phyloP scores from a whole-genome alignment of 1,284 basidiomycete genomes.

The Tetrapyrgos nigripes region DNA sequence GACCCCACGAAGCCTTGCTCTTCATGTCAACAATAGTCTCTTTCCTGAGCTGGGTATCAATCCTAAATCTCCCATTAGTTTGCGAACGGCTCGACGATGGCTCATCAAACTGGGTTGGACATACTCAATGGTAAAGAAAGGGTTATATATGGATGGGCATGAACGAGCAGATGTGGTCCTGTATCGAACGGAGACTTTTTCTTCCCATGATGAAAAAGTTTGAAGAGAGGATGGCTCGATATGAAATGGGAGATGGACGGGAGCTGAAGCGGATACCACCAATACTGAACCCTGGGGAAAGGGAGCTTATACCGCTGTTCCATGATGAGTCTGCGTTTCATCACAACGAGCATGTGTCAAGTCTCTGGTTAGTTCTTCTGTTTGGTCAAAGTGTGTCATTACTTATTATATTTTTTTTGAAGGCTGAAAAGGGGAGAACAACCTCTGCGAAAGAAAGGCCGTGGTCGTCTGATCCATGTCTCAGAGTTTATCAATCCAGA shows the following conservation, averaged over 20 bases:
- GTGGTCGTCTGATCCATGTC: constrained; percentile 24
- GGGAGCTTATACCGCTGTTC: too few relatives aligned
- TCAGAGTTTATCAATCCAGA: constrained; percentile 23
- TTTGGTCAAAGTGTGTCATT: too few relatives aligned
- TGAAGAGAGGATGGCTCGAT: constrained; percentile 28
- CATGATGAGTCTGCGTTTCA: too few relatives aligned
- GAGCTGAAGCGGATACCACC: too few relatives aligned
- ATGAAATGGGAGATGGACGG: constrained; percentile 26
- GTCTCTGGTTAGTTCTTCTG: too few relatives aligned
- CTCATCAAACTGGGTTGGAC: constrained; percentile 31
- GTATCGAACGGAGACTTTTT: constrained; percentile 20
- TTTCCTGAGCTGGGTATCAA: neutral
- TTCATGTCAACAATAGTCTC: neutral
- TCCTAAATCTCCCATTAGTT: neutral
- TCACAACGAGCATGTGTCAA: too few relatives aligned
- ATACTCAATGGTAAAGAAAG: constrained; percentile 27
- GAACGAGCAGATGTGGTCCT: constrained; percentile 38
- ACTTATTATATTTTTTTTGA: too few relatives aligned
- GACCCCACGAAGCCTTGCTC: neutral
- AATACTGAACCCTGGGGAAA: too few relatives aligned
- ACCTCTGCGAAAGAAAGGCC: constrained; percentile 21
- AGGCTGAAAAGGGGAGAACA: constrained; percentile 13
- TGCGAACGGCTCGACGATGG: constrained; percentile 35
- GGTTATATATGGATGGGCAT: constrained; percentile 42
- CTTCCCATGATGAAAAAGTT: constrained; percentile 31